Evolutionary conservation across 1,284 basidiomycete genomes (phyloP), one percentile per base, ranked within the genome.

Genomic region (Somion occarium): DNA sequence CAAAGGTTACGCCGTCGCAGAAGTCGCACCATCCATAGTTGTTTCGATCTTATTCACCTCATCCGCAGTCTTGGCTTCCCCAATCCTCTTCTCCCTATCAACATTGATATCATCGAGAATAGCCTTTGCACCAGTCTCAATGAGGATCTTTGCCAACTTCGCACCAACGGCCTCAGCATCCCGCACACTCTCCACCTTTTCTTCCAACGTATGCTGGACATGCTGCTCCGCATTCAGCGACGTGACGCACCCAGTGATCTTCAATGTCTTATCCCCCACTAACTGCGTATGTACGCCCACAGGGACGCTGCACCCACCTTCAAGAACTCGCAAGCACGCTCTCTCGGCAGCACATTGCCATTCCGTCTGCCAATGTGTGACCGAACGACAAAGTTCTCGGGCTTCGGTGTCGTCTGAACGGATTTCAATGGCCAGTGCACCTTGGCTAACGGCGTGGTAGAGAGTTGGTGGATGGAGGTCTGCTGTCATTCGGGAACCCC

Each of bases 241-340:
- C 0, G 93, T 96, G 15, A 96, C 88, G 50, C 88, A 87, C 0
- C 88, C 90, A 2, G 81, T 82, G 38, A 95, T 69, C 38, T 72
- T 78, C 57, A 95, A 69, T 46, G 62, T 56, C 50, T 64, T 59
- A 38, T 67, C 65, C 56, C 56, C 64, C 52, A 63, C 65, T 7
- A 34, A 15, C 15, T 34, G 7, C 44, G 83, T 87, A 52, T 80
- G 75, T 26, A 93, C 87, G 15, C 96, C 95, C n/a, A 98, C 94
- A 0, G 96, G 97, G 1, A 99, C 93, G 53, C 91, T 95, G 69
- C 97, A 99, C 24, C 95, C 97, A 11, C 97, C 97, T 68, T 99
- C 96, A 48, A 99, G 76, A 34, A 90, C 85, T 34, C 87, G 78
- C 56, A 99, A 74, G 66, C 91, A 86, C 1, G 88, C 89, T 11